phyloP scores from a whole-genome alignment of 352 stramenopile species.

The Pythium utonaiense region DNA sequence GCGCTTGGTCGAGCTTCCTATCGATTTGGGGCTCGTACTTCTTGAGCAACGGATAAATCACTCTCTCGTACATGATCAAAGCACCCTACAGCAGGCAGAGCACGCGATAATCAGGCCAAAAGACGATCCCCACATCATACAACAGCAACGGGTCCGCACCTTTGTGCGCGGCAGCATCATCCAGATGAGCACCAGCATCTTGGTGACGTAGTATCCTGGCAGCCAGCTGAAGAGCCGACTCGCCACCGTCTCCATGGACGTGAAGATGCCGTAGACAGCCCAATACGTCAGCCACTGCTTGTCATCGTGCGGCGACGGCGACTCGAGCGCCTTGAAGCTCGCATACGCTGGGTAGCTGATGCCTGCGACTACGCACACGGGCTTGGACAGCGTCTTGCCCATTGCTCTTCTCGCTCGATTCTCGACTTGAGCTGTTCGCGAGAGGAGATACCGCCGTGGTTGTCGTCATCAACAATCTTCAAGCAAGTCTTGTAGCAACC shows the following conservation, averaged over 20 bases:
- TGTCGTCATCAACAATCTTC: conserved; percentile 6
- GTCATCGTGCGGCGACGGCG: conserved; percentile 41
- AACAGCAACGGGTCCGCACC: conserved; percentile 34
- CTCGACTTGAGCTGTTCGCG: conserved; percentile 1
- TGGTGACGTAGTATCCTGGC: conserved; percentile 94
- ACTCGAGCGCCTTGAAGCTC: conserved; percentile 77
- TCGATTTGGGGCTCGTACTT: conserved; percentile 72
- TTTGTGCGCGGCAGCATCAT: conserved; percentile 92
- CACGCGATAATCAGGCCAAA: no score
- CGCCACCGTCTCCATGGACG: conserved; percentile 83
- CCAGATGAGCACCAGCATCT: conserved; percentile 95
- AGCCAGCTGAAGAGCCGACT: conserved; percentile 63
- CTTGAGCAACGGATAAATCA: conserved; percentile 62
- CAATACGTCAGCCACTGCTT: conserved; percentile 94
- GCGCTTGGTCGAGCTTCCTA: conserved; percentile 49
- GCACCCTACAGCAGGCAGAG: conserved; percentile 45
- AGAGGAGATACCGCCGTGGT: conserved; percentile 1
- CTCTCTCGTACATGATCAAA: conserved; percentile 57
- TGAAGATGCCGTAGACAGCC: conserved; percentile 94
- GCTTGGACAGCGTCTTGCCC: conserved; percentile 50
- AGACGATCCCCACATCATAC: no score
- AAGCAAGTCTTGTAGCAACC: conserved; percentile 9
- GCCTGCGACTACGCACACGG: conserved; percentile 45
- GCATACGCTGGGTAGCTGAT: conserved; percentile 66
- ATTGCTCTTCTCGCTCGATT: conserved; percentile 19